Evolutionary conservation across 352 stramenopile species (phyloP).

Genomic region (Paralagenidium karlingii): DNA sequence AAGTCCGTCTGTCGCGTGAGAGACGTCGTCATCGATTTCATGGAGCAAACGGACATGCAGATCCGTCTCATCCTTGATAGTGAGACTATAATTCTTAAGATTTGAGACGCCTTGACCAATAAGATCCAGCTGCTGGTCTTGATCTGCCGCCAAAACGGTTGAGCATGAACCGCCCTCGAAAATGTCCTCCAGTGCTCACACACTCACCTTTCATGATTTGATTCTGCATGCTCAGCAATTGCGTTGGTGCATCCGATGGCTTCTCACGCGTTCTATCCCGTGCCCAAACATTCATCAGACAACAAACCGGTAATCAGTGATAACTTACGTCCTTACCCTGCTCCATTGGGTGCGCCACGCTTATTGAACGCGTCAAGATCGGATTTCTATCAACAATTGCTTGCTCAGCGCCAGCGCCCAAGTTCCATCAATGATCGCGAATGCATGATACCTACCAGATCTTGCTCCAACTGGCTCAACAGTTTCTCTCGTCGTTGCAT

Average conservation of each 20-base stretch:
- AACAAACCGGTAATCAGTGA: not conserved
- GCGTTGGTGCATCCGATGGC: slow-evolving; percentile 16
- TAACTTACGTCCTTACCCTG: slow-evolving; percentile 5
- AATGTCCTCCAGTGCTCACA: not conserved
- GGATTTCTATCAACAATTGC: slow-evolving; percentile 24
- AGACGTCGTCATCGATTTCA: slow-evolving; percentile 84
- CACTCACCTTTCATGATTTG: slow-evolving; percentile 75
- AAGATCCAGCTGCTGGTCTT: slow-evolving; percentile 76
- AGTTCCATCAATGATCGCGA: not conserved
- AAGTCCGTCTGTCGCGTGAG: slow-evolving; percentile 71
- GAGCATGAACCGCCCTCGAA: not conserved
- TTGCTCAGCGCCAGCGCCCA: not conserved
- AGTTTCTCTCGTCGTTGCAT: slow-evolving; percentile 52
- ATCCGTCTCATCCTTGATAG: slow-evolving; percentile 84
- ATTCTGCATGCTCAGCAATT: slow-evolving; percentile 77
- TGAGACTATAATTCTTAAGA: slow-evolving; percentile 72
- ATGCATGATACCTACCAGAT: slow-evolving; percentile 21
- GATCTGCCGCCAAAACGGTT: slow-evolving; percentile 34
- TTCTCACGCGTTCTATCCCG: slow-evolving; percentile 6
- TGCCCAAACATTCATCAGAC: not conserved
- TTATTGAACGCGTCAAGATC: slow-evolving; percentile 73
- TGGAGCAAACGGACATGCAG: slow-evolving; percentile 81
- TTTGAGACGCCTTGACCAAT: slow-evolving; percentile 76
- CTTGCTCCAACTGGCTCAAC: slow-evolving; percentile 40
- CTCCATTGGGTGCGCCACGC: slow-evolving; percentile 12